Percentiles rank a stretch among this genome's conserved stretches.
These are phyloP conservation scores for Marsdenia floribunda DNA, from an alignment of 257 asterid species.

Conservation along the genomic window DNA sequence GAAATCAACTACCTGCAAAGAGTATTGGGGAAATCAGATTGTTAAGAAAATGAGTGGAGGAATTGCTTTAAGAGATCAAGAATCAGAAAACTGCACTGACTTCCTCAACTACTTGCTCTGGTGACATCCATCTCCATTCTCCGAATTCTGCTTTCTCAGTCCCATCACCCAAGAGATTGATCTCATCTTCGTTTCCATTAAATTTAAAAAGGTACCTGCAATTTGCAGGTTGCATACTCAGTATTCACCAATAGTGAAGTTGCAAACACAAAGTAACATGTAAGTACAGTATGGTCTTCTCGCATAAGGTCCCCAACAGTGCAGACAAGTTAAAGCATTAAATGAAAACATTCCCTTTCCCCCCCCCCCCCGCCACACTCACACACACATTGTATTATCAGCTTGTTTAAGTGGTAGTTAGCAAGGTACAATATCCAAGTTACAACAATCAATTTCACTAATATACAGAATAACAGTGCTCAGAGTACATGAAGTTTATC, in stretches of 20 bases:
- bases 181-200: conserved; percentile 78
- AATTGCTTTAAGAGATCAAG: neutral
- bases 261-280: neutral
- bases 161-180: conserved; percentile 93
- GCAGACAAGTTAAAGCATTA: neutral
- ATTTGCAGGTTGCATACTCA: neutral
- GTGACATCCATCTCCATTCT: conserved; percentile 90
- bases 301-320: too few relatives aligned
- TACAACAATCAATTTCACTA: neutral
- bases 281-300: neutral
- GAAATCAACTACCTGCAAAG: conserved; percentile 85
- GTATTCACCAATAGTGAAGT: neutral
- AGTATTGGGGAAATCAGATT: neutral
- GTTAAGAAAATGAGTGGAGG: neutral
- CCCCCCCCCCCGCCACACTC: too few relatives aligned
- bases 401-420: neutral
- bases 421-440: neutral
- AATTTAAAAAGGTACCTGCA: conserved; percentile 77
- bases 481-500: neutral
- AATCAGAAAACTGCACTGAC: conserved; percentile 32
- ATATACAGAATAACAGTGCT: neutral
- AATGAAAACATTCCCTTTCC: neutral
- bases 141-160: conserved; percentile 94
- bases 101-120: conserved; percentile 59
- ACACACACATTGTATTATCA: neutral